Conservation (phyloP, 441 rosid genomes). For the Pelargonium myrrhifolium region DNA sequence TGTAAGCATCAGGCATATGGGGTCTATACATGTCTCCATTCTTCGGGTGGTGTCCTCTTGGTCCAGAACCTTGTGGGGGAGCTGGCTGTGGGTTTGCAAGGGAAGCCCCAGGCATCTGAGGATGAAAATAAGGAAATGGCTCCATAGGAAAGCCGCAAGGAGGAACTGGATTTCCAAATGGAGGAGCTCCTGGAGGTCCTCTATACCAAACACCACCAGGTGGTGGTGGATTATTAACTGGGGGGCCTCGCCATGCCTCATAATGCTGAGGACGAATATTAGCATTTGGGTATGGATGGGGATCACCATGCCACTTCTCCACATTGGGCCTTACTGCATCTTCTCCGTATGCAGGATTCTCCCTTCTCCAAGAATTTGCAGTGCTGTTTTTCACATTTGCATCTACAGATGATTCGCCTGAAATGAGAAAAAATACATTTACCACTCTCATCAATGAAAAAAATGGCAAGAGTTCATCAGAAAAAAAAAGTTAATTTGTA, state of each 20-base stretch:
- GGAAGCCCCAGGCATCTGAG: conserved; percentile 57
- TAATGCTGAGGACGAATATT: conserved; percentile 54
- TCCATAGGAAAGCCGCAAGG: conserved; percentile 84
- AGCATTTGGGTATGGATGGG: conserved; percentile 51
- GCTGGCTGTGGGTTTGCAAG: conserved; percentile 47
- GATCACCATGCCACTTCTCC: conserved; percentile 68
- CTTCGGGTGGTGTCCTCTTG: conserved; percentile 60
- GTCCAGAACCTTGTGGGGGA: conserved; percentile 60
- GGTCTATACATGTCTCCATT: conserved; percentile 78
- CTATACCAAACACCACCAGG: conserved; percentile 85
- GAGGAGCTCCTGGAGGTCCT: conserved; percentile 70
- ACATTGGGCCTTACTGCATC: conserved; percentile 43
- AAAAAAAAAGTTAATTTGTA: not conserved
- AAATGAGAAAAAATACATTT: conserved; percentile 8
- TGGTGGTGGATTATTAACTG: conserved; percentile 72
- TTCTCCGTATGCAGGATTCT: conserved; percentile 43
- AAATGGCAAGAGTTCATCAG: not conserved
- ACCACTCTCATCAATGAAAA: not conserved
- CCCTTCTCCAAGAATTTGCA: conserved; percentile 63
- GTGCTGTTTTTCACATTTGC: conserved; percentile 33
- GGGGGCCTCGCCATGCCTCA: conserved; percentile 77
- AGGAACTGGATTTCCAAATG: conserved; percentile 64
- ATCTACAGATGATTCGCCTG: conserved; percentile 40
- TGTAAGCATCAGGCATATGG: conserved; percentile 67
- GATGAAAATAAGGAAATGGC: conserved; percentile 71